Percentiles rank a stretch among this genome's conserved stretches.
These are phyloP conservation scores for Phytophthora hybrid DNA, from an alignment of 352 stramenopile genomes.

Conservation along the genomic window DNA sequence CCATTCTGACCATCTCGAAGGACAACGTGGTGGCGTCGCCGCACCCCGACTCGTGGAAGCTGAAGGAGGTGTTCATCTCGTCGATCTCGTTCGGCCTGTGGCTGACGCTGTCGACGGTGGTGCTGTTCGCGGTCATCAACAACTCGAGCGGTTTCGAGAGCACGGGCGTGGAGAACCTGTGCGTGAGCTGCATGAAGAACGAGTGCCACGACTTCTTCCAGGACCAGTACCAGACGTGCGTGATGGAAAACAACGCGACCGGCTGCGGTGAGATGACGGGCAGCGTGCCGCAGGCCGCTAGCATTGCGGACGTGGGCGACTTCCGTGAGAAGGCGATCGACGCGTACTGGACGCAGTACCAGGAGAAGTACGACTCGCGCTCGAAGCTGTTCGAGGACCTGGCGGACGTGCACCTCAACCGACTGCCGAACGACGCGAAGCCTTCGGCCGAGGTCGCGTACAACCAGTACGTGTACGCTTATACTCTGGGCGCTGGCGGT, in stretches of 20 bases:
- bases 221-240: slow-evolving; percentile 56
- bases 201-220: slow-evolving; percentile 72
- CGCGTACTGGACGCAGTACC: slow-evolving; percentile 54
- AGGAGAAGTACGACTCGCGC: slow-evolving; percentile 56
- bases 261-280: slow-evolving; percentile 61
- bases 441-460: slow-evolving; percentile 55
- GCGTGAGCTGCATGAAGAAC: slow-evolving; percentile 60
- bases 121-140: slow-evolving; percentile 67
- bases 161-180: slow-evolving; percentile 66
- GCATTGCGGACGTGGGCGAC: slow-evolving; percentile 38
- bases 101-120: slow-evolving; percentile 42
- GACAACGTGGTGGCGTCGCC: slow-evolving; percentile 75
- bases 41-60: slow-evolving; percentile 73
- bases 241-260: slow-evolving; percentile 52
- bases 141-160: slow-evolving; percentile 65
- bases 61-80: slow-evolving; percentile 74
- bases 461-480: slow-evolving; percentile 68
- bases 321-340: slow-evolving; percentile 54
- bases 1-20: slow-evolving; percentile 84
- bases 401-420: slow-evolving; percentile 60
- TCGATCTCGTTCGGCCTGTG: slow-evolving; percentile 68
- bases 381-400: slow-evolving; percentile 57
- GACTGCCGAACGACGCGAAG: slow-evolving; percentile 48
- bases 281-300: slow-evolving; percentile 41
- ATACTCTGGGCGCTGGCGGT: slow-evolving; percentile 52